These are phyloP conservation scores for Geosmithia putterillii DNA, from an alignment of 2,329 filamentous ascomycete genomes.

Conservation along the genomic window DNA sequence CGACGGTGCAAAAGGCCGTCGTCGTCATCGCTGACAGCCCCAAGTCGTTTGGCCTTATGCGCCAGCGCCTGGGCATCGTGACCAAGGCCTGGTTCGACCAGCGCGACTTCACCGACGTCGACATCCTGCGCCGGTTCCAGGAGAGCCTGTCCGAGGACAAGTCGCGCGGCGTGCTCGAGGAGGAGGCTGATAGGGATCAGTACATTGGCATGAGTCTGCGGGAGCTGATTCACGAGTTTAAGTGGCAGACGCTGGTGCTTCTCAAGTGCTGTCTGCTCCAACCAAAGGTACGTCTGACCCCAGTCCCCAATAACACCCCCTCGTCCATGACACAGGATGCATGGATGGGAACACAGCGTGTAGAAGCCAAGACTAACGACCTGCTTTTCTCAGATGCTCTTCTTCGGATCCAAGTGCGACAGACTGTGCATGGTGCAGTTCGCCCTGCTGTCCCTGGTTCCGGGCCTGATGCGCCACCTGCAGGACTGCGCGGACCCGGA, in stretches of 20 bases:
- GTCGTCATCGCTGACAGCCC: slow-evolving; percentile 90
- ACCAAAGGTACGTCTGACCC: slow-evolving; percentile 58
- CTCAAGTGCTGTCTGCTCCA: slow-evolving; percentile 91
- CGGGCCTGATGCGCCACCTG: slow-evolving; percentile 80
- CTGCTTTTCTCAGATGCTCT: slow-evolving; percentile 62
- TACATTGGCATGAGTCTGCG: slow-evolving; percentile 81
- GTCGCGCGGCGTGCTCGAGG: slow-evolving; percentile 39
- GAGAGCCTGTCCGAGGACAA: slow-evolving; percentile 69
- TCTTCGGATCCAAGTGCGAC: slow-evolving; percentile 95
- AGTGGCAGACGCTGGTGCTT: slow-evolving; percentile 84
- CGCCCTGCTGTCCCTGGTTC: slow-evolving; percentile 88
- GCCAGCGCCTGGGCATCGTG: slow-evolving; percentile 80
- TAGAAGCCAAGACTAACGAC: neutral
- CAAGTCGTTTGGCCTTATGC: slow-evolving; percentile 78
- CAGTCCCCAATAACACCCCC: neutral
- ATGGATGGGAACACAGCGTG: neutral
- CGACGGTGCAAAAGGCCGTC: slow-evolving; percentile 94
- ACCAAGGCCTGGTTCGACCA: slow-evolving; percentile 96
- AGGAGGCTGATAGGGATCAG: slow-evolving; percentile 68
- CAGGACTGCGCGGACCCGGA: slow-evolving; percentile 94
- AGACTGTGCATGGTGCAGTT: slow-evolving; percentile 97
- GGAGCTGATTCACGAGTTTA: slow-evolving; percentile 88
- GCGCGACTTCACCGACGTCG: slow-evolving; percentile 78
- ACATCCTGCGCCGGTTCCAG: slow-evolving; percentile 83
- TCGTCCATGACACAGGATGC: too few species aligned